phyloP scores from a whole-genome alignment of 2,329 filamentous ascomycete species.

The Colletotrichum godetiae region DNA sequence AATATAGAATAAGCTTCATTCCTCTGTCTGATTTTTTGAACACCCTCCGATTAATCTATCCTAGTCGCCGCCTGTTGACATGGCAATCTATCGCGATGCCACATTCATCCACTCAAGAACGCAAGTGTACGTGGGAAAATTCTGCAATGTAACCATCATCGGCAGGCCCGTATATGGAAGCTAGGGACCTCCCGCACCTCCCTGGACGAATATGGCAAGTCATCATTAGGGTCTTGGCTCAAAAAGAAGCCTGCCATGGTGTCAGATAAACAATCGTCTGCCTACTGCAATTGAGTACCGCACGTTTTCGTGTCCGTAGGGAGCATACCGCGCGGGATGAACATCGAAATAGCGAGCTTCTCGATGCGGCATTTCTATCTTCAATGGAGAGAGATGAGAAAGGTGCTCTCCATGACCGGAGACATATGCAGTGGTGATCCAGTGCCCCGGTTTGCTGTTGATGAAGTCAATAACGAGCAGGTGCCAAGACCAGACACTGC shows the following conservation, averaged over 20 bases:
- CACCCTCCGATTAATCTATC: neutral
- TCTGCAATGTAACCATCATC: conserved; percentile 17
- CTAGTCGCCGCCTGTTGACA: neutral
- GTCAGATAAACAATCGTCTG: neutral
- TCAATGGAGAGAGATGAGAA: neutral
- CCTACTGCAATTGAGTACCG: neutral
- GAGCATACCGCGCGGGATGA: neutral
- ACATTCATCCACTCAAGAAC: neutral
- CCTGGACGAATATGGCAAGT: neutral
- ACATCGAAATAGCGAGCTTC: neutral
- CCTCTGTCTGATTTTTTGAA: neutral
- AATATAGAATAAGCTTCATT: neutral
- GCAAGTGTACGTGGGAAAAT: neutral
- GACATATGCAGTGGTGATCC: neutral
- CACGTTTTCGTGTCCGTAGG: neutral
- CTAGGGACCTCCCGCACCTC: conserved; percentile 2
- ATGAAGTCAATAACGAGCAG: neutral
- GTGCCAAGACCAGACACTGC: neutral
- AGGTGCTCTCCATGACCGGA: neutral
- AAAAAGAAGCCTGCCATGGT: neutral
- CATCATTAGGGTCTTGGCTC: neutral
- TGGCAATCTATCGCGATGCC: conserved; percentile 2
- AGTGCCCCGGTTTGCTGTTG: neutral
- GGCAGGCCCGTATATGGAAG: neutral
- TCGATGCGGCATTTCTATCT: neutral